Conservation (phyloP, 495 filamentous ascomycete species). For the Neurospora sp. region DNA sequence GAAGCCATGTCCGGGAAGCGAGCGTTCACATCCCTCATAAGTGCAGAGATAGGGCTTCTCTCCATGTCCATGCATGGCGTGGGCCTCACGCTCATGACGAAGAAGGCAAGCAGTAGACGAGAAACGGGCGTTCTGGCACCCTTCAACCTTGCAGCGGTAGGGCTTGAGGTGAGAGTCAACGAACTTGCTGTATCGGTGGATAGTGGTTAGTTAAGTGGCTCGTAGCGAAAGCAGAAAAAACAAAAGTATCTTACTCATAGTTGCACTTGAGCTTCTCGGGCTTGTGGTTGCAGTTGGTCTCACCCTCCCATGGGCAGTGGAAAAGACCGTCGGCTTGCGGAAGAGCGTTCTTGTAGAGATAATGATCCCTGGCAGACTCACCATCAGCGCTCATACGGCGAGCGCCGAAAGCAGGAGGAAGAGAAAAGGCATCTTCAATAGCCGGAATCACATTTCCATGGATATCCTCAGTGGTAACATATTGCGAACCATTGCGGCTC, state of each 20-base stretch:
- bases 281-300: conserved; percentile 68
- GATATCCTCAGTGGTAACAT: conserved; percentile 32
- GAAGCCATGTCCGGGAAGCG: conserved; percentile 72
- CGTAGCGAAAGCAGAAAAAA: conserved; percentile 4
- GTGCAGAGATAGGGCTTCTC: conserved; percentile 81
- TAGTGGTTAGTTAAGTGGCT: conserved; percentile 21
- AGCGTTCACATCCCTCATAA: conserved; percentile 74
- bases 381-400: conserved; percentile 40
- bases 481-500: conserved; percentile 23
- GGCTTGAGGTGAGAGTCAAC: conserved; percentile 91
- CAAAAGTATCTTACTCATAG: conserved; percentile 64
- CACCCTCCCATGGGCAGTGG: conserved; percentile 78
- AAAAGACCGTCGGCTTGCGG: conserved; percentile 65
- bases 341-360: conserved; percentile 61
- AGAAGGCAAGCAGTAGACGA: conserved; percentile 92
- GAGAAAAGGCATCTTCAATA: conserved; percentile 32
- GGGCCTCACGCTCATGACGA: conserved; percentile 86
- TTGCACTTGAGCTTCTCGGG: conserved; percentile 92
- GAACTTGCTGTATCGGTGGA: conserved; percentile 59
- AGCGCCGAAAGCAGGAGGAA: conserved; percentile 31
- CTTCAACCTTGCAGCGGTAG: conserved; percentile 75
- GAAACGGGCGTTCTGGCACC: conserved; percentile 70
- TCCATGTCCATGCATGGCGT: conserved; percentile 89
- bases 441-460: conserved; percentile 26
- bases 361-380: conserved; percentile 66